Evolutionary conservation across 768 basidiomycete genomes (phyloP), one percentile per base, ranked within the genome.

Genomic region (Rhodotorula paludigena): DNA sequence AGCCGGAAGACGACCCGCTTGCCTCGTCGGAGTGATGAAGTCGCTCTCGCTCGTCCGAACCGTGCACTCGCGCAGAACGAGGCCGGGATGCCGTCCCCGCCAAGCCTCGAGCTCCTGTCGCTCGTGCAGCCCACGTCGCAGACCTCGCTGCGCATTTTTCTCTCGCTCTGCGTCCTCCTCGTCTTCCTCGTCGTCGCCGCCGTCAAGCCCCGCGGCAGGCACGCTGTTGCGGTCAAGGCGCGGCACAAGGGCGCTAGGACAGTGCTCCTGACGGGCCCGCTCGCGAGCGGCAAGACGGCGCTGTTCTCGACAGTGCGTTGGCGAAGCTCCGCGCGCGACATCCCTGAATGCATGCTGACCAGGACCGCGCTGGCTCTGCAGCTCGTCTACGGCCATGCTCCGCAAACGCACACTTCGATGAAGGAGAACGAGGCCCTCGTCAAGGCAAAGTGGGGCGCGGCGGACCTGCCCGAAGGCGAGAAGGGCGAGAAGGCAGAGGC

Each of bases 201-300:
- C 39, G 54, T 64, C 62, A 23, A 5, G 12, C 38, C 23, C 10
- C 21, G 9, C 2, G 9, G 20, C 23, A 38, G 10, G 14, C 30
- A 51, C n/a, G 14, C 36, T 14, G 61, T 42, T 21, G 63, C 41
- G 4, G 48, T 28, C n/a, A 12, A n/a, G 28, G 25, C 41, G 23
- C 51, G 25, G 33, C 51, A 36, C 38, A 51, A 41, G 16, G 33
- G 63, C 25, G 35, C 33, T 0, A 30, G 28, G 23, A 74, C 69
- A 10, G 60, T 75, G 5, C 47, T 75, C 14, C 62, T 75, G 7
- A 64, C 57, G 3, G 74, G 74, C 1, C 74, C 74, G 23, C 45
- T 71, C 41, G 72, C 69, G n/a, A 57, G 63, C 23, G 74, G 74
- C 10, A 75, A 75, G 66, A 75, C 74, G 45, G 64, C 64, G 7